These are phyloP conservation scores for Parmelia sp. DNA, from an alignment of 495 filamentous ascomycete genomes.

Conservation along the genomic window DNA sequence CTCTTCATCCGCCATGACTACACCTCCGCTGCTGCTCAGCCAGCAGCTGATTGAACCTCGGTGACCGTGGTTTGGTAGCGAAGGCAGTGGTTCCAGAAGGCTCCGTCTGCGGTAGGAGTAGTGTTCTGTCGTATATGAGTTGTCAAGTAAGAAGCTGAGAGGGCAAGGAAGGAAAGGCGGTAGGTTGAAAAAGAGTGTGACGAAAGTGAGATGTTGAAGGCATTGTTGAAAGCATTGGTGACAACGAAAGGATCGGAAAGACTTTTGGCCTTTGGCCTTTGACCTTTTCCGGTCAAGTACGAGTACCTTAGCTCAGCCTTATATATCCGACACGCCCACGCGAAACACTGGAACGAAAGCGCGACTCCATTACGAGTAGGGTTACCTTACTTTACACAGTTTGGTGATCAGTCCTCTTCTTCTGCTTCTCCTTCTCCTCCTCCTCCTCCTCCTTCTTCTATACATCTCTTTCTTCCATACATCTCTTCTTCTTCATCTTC, in stretches of 20 bases:
- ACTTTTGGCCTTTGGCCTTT: not conserved
- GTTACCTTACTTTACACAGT: no score
- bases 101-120: no score
- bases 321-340: conserved; percentile 1
- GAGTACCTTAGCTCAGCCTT: conserved; percentile 1
- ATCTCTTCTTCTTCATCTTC: not conserved
- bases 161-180: not conserved
- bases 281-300: not conserved
- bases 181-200: not conserved
- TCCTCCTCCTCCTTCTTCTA: no score
- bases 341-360: not conserved
- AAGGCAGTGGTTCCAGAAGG: not conserved
- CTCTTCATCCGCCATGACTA: conserved; percentile 54
- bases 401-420: no score
- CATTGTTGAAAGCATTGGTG: no score
- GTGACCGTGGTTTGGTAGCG: not conserved
- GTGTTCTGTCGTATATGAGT: no score
- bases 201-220: not conserved
- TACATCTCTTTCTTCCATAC: not conserved
- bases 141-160: no score
- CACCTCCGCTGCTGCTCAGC: conserved; percentile 9
- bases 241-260: no score
- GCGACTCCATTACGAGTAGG: not conserved
- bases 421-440: no score
- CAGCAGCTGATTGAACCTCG: conserved; percentile 2